Base-by-base conservation (phyloP, 768 basidiomycete genomes). In the Xerocomus potaroensis region DNA sequence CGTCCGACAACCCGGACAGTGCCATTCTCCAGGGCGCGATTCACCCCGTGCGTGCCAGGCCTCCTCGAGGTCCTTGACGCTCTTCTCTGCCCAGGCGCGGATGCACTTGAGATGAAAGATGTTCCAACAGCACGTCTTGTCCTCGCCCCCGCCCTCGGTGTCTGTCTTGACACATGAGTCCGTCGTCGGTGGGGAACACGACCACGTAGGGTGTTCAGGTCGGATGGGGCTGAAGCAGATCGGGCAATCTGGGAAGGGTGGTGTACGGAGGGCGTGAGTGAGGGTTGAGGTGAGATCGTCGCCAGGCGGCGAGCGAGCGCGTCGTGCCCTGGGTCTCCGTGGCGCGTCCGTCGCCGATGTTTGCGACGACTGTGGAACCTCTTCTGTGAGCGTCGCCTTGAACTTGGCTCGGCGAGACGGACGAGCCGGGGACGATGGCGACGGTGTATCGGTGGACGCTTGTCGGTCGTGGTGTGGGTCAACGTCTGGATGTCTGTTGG, bases 101-200 rank as follows among this genome's bases (percentile, higher is more conserved):
- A 97, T 87, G 58, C 95, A 97, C 55, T 83, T 85, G 19, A 95
- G 72, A 67, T 98, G 95, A 59, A 96, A 93, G 0, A 89, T 82
- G 10, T 81, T 88, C 83, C 88, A 95, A 59, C 95, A 98, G 57
- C 81, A 88, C 49, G 31, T 59, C 51, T 54, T 52, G 43, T 45
- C 49, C 54, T 62, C 48, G 47, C 37, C 53, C 36, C n/a, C n/a
- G n/a, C 30, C 12, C 11, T 1, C 32, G 24, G 21, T 11, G 10
- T 22, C 45, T 18, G 42, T 11, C 24, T 23, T 31, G 10, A 22
- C 22, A 26, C 19, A 9, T 10, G 15, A 11, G n/a, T 8, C 21
- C 11, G 39, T 27, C 16, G 39, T 29, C 11, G 39, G 73, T 3
- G 85, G 83, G 8, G 84, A 82, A 64, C 95, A 97, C 0, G 89